Conservation (phyloP, 768 basidiomycete species). For the Calocera cornea region DNA sequence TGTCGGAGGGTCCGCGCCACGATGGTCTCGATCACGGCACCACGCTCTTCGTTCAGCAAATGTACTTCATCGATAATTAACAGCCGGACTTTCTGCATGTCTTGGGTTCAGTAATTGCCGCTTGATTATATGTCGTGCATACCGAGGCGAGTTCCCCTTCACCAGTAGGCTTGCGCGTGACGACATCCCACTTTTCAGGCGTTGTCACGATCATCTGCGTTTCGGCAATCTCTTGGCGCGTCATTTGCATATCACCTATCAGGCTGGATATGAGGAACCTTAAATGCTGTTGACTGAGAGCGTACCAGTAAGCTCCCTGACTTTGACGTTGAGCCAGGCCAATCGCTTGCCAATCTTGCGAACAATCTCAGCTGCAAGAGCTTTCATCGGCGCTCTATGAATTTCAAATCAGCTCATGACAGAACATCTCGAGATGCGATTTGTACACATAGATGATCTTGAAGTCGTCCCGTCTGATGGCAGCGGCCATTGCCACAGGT, state of each 20-base stretch:
- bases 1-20: constrained; percentile 90
- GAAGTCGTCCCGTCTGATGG: constrained; percentile 60
- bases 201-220: constrained; percentile 98
- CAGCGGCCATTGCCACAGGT: constrained; percentile 29
- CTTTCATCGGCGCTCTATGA: constrained; percentile 93
- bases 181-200: constrained; percentile 99
- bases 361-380: constrained; percentile 87
- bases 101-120: neutral
- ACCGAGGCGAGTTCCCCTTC: constrained; percentile 95
- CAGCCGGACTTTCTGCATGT: constrained; percentile 65
- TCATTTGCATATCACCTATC: constrained; percentile 87
- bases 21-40: constrained; percentile 95
- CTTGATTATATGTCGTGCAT: constrained; percentile 18
- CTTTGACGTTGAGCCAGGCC: constrained; percentile 72
- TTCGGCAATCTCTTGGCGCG: constrained; percentile 80
- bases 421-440: neutral
- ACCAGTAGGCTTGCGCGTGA: constrained; percentile 90
- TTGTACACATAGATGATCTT: constrained; percentile 93
- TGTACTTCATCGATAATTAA: constrained; percentile 98
- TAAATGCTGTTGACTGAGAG: neutral
- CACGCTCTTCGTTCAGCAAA: constrained; percentile 91
- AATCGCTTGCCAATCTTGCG: constrained; percentile 84
- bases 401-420: neutral
- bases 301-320: constrained; percentile 80
- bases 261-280: neutral